Conservation (phyloP, 1,139 yeast genomes). For the Lizanozyma gosingica region DNA sequence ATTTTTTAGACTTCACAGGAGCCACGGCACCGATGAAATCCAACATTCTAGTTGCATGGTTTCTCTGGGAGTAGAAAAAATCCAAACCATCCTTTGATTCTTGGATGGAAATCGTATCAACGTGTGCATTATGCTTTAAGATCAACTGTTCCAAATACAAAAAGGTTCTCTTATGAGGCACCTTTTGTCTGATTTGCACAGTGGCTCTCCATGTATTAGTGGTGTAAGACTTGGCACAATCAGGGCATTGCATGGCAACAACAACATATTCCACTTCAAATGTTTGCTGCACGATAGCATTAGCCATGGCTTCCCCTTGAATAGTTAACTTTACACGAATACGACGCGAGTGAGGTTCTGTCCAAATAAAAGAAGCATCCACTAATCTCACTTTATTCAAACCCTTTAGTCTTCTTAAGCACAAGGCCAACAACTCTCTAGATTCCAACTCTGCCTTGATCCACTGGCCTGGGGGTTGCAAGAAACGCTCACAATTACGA, state of each 20-base stretch:
- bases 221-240: conserved; percentile 94
- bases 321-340: conserved; percentile 84
- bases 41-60: conserved; percentile 89
- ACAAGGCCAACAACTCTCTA: conserved; percentile 82
- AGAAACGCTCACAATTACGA: conserved; percentile 91
- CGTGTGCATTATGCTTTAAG: conserved; percentile 87
- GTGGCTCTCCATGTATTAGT: conserved; percentile 97
- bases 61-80: conserved; percentile 80
- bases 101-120: conserved; percentile 86
- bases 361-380: conserved; percentile 96
- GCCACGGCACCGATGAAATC: conserved; percentile 82
- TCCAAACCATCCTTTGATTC: conserved; percentile 94
- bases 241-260: conserved; percentile 95
- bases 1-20: conserved; percentile 77
- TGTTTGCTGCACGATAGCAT: conserved; percentile 88
- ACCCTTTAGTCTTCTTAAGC: conserved; percentile 84
- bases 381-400: conserved; percentile 78
- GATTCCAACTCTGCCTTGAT: conserved; percentile 84
- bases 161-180: conserved; percentile 92
- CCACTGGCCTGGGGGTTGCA: conserved; percentile 96
- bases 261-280: conserved; percentile 94
- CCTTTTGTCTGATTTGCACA: conserved; percentile 96
- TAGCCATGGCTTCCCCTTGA: conserved; percentile 92
- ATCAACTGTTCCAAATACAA: conserved; percentile 91
- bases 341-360: conserved; percentile 98